Conservation (phyloP, 2,329 filamentous ascomycete genomes). For the Colletotrichum sp. region DNA sequence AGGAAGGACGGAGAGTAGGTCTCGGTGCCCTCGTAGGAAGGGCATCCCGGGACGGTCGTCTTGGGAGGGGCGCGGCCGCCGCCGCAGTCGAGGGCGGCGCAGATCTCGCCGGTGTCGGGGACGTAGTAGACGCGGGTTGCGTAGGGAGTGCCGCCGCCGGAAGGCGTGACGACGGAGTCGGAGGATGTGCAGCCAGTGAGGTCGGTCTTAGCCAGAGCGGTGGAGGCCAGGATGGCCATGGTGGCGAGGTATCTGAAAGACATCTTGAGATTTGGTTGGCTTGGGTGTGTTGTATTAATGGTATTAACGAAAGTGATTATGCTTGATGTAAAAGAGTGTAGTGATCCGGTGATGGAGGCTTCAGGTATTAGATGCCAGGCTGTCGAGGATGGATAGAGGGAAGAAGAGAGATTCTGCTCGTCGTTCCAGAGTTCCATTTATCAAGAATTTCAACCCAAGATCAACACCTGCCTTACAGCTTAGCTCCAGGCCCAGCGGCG, state of each 20-base stretch:
- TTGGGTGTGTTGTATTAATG: not conserved
- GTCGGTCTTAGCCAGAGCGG: slow-evolving; percentile 48
- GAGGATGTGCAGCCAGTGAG: slow-evolving; percentile 49
- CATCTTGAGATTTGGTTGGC: not conserved
- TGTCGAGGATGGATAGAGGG: not conserved
- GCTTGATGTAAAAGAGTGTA: not conserved
- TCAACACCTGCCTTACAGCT: not conserved
- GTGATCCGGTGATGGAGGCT: not conserved
- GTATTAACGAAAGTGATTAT: not conserved
- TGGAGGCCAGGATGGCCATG: slow-evolving; percentile 30
- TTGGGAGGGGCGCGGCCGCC: slow-evolving; percentile 70
- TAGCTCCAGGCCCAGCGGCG: not conserved
- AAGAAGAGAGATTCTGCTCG: not conserved
- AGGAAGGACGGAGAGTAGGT: slow-evolving; percentile 59
- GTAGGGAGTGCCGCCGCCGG: slow-evolving; percentile 33
- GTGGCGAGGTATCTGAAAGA: slow-evolving; percentile 21
- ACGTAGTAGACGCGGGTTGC: slow-evolving; percentile 63
- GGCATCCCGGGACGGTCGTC: slow-evolving; percentile 66
- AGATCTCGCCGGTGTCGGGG: slow-evolving; percentile 68
- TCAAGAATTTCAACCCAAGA: not conserved
- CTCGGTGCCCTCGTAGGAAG: slow-evolving; percentile 57
- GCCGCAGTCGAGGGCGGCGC: slow-evolving; percentile 69
- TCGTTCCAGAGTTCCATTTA: not conserved
- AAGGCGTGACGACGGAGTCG: slow-evolving; percentile 25
- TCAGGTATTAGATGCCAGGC: not conserved